Percentiles rank a stretch among this genome's conserved stretches.
These are phyloP conservation scores for Plantago major DNA, from an alignment of 257 asterid species.

Conservation along the genomic window DNA sequence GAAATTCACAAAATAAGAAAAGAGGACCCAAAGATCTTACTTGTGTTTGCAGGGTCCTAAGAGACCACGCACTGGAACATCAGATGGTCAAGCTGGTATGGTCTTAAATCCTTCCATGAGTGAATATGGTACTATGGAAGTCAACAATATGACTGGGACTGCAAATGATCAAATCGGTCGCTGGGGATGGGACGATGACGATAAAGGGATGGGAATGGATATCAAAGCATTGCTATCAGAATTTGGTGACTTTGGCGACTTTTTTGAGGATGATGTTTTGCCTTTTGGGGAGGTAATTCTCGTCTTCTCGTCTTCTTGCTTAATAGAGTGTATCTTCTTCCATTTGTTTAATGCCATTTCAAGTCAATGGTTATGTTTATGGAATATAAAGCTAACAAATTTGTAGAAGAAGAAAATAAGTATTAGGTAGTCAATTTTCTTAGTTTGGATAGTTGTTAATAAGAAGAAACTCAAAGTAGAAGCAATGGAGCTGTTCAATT, in stretches of 20 bases:
- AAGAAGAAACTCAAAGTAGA: too few relatives aligned
- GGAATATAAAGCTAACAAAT: background rate
- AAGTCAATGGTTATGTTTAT: slow-evolving; percentile 10
- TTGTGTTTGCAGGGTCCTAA: slow-evolving; percentile 58
- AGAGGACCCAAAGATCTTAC: slow-evolving; percentile 4
- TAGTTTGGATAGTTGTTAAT: too few relatives aligned
- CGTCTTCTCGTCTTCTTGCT: slow-evolving; percentile 11
- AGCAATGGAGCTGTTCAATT: too few relatives aligned
- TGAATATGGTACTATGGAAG: slow-evolving; percentile 73
- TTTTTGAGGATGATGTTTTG: slow-evolving; percentile 76
- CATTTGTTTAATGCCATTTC: background rate
- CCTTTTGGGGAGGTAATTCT: slow-evolving; percentile 93
- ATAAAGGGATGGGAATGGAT: slow-evolving; percentile 73
- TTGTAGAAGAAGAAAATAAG: background rate
- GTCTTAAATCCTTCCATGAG: slow-evolving; percentile 63
- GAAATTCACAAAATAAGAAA: background rate
- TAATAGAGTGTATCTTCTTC: background rate
- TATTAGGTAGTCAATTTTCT: background rate
- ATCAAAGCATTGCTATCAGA: slow-evolving; percentile 83
- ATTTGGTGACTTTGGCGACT: slow-evolving; percentile 98
- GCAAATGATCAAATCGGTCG: slow-evolving; percentile 54
- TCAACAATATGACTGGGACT: slow-evolving; percentile 51
- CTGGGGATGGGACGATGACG: slow-evolving; percentile 97
- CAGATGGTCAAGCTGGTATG: slow-evolving; percentile 76
- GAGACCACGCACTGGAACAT: slow-evolving; percentile 66